phyloP scores from a whole-genome alignment of 192 early-diverging fungal genomes.

The Coemansia sp. region DNA sequence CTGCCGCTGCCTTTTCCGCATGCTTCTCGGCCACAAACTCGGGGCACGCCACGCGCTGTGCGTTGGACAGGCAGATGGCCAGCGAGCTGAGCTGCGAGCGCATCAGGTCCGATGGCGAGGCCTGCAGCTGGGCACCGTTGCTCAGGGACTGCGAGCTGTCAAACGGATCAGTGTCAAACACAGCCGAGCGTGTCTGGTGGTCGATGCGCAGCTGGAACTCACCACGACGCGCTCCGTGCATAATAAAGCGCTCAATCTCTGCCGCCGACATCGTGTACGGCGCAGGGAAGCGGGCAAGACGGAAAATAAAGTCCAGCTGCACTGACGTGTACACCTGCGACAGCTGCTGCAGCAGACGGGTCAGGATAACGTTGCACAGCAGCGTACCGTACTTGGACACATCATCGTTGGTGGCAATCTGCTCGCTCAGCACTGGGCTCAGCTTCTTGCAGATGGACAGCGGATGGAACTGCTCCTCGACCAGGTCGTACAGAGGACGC shows the following conservation, averaged over 20 bases:
- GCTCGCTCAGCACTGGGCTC: slow-evolving; percentile 75
- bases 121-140: slow-evolving; percentile 80
- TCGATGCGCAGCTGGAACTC: slow-evolving; percentile 95
- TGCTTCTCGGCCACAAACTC: slow-evolving; percentile 64
- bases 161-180: slow-evolving; percentile 93
- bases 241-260: slow-evolving; percentile 96
- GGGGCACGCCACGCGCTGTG: slow-evolving; percentile 84
- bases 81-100: slow-evolving; percentile 87
- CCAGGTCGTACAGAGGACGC: slow-evolving; percentile 88
- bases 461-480: slow-evolving; percentile 99
- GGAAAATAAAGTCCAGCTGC: slow-evolving; percentile 90
- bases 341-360: slow-evolving; percentile 96
- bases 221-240: slow-evolving; percentile 95
- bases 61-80: slow-evolving; percentile 81
- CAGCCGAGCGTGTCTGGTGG: slow-evolving; percentile 84
- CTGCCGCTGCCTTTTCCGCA: slow-evolving; percentile 63
- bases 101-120: slow-evolving; percentile 87
- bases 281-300: slow-evolving; percentile 84
- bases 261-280: slow-evolving; percentile 83
- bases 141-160: slow-evolving; percentile 73
- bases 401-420: slow-evolving; percentile 68
- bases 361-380: slow-evolving; percentile 93
- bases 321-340: slow-evolving; percentile 98
- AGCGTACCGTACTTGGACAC: slow-evolving; percentile 88
- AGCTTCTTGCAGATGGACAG: slow-evolving; percentile 98